Conservation (phyloP, 1,139 yeast species). For the Oligophagozyma castellii region DNA sequence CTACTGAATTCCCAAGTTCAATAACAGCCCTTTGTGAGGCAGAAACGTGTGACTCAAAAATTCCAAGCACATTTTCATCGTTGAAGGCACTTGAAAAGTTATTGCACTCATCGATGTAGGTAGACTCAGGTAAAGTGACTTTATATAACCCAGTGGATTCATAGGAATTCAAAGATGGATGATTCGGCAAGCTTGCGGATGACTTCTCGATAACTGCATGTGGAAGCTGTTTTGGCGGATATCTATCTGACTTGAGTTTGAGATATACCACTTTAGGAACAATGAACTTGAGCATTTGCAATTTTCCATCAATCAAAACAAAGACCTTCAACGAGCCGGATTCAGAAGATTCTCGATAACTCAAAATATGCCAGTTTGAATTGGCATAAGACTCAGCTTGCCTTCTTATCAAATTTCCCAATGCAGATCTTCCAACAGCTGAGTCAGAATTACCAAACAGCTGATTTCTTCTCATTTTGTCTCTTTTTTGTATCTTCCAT, state of each 20-base stretch:
- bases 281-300: constrained; percentile 60
- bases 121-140: constrained; percentile 53
- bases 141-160: constrained; percentile 43
- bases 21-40: constrained; percentile 64
- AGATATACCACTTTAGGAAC: constrained; percentile 65
- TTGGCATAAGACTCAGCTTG: constrained; percentile 73
- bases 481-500: constrained; percentile 67
- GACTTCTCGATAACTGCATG: constrained; percentile 50
- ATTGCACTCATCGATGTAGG: constrained; percentile 41
- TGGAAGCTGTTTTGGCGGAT: constrained; percentile 34
- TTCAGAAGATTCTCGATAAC: constrained; percentile 42
- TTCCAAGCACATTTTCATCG: constrained; percentile 47
- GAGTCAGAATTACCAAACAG: constrained; percentile 59
- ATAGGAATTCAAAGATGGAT: constrained; percentile 26
- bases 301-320: constrained; percentile 53
- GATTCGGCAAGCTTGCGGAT: constrained; percentile 54
- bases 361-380: constrained; percentile 74
- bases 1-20: constrained; percentile 61
- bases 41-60: constrained; percentile 64
- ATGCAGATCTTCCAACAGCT: constrained; percentile 33
- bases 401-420: constrained; percentile 56
- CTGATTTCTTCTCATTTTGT: constrained; percentile 56
- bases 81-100: constrained; percentile 54
- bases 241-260: constrained; percentile 40
- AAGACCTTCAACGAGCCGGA: constrained; percentile 71